Percentiles rank a stretch among this genome's conserved stretches.
These are phyloP conservation scores for Colletotrichum spinosum DNA, from an alignment of 2,329 filamentous ascomycete genomes.

Conservation along the genomic window DNA sequence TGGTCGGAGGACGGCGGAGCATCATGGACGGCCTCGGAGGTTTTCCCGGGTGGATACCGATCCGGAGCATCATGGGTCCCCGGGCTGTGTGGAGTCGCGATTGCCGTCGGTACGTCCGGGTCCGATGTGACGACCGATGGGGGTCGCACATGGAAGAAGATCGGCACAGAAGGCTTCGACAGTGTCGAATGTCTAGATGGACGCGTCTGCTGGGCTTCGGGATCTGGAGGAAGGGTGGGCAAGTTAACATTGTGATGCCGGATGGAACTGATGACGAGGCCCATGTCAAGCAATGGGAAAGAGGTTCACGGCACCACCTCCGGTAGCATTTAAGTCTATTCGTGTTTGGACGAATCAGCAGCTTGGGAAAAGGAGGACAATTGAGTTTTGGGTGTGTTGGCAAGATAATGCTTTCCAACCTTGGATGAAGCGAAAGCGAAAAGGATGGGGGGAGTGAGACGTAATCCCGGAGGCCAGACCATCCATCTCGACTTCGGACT, in stretches of 20 bases:
- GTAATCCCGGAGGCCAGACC: too few species aligned
- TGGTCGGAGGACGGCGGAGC: conserved; percentile 46
- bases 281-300: too few species aligned
- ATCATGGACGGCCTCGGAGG: conserved; percentile 43
- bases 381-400: too few species aligned
- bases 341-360: too few species aligned
- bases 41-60: conserved; percentile 46
- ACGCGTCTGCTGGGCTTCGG: conserved; percentile 47
- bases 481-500: too few species aligned
- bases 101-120: conserved; percentile 48
- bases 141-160: conserved; percentile 44
- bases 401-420: too few species aligned
- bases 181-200: conserved; percentile 45
- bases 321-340: too few species aligned
- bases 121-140: conserved; percentile 47
- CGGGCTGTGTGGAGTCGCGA: conserved; percentile 40
- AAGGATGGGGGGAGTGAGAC: too few species aligned
- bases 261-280: too few species aligned
- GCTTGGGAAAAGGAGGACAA: too few species aligned
- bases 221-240: conserved; percentile 44
- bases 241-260: conserved; percentile 18
- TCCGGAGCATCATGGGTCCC: conserved; percentile 46
- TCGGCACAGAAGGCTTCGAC: conserved; percentile 47
- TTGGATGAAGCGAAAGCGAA: too few species aligned
- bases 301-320: too few species aligned